Conservation (phyloP, 306 rosid species). For the Biancaea sappan region DNA sequence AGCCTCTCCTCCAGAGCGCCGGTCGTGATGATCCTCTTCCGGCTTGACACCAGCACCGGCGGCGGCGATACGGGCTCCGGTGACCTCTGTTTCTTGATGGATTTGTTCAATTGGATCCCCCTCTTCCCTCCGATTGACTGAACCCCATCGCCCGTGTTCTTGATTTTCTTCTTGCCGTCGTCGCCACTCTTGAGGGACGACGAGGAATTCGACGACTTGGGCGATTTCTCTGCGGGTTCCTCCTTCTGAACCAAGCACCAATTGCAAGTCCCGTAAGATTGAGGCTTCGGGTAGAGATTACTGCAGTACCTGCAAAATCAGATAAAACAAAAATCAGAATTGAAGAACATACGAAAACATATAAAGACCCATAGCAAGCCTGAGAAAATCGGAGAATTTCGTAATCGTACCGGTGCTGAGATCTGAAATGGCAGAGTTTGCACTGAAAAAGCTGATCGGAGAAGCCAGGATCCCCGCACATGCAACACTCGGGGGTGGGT, state of each 20-base stretch:
- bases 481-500: slow-evolving; percentile 75
- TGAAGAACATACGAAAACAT: background rate
- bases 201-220: slow-evolving; percentile 74
- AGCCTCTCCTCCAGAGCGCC: slow-evolving; percentile 53
- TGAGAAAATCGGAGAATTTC: background rate
- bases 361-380: too few relatives aligned
- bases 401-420: slow-evolving; percentile 75
- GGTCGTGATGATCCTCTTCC: slow-evolving; percentile 64
- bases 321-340: too few relatives aligned
- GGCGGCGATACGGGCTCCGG: slow-evolving; percentile 43
- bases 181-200: slow-evolving; percentile 46
- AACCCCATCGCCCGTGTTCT: background rate
- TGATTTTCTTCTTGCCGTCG: slow-evolving; percentile 31
- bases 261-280: slow-evolving; percentile 62
- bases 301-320: slow-evolving; percentile 75
- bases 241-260: slow-evolving; percentile 82
- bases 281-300: slow-evolving; percentile 70
- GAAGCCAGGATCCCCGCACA: slow-evolving; percentile 96
- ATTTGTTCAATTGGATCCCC: slow-evolving; percentile 11
- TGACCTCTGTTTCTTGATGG: slow-evolving; percentile 67
- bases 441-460: slow-evolving; percentile 83
- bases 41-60: slow-evolving; percentile 41
- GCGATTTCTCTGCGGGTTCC: slow-evolving; percentile 62
- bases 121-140: slow-evolving; percentile 9
- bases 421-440: slow-evolving; percentile 88